Evolutionary conservation across 768 basidiomycete species (phyloP), one percentile per base, ranked within the genome.

Genomic region (Phaffia tasmanica): DNA sequence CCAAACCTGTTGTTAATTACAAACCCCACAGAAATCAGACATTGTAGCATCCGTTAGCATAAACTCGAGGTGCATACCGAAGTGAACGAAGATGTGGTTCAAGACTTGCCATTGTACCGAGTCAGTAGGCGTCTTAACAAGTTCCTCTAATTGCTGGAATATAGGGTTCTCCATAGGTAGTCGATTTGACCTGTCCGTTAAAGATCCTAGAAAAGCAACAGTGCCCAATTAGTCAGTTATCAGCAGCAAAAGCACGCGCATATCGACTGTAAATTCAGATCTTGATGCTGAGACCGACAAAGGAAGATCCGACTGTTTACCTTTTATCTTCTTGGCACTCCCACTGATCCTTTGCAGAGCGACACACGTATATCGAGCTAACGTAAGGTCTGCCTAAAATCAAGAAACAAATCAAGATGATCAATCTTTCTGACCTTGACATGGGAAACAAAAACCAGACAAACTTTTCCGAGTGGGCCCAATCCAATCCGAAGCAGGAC

Each of bases 291-390:
- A 42, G 9, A 6, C 27, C 18, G 7, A 9, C 56, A 23, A 6
- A 25, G 5, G 8, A 11, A 27, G 49, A 18, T 14, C 4, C 11
- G 11, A 27, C 27, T n/a, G 65, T 76, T 63, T 63, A 86, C 91
- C 94, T 80, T 99, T 99, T 68, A 99, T 84, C 74, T 98, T 99
- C 80, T 99, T 99, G 32, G 84, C 88, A 71, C 88, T 93, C 1
- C 95, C 95, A 58, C 89, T 89, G 11, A 99, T 80, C 0, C 95
- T 83, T 70, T 94, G 91, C 53, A 98, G 78, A 0, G 92, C 91
- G 59, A 97, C 84, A 74, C 91, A 97, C 0, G 92, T 95, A 73
- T 95, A 97, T 56, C 89, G 82, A 0, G 93, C 92, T 21, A 98
- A 83, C 1, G 85, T 89, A 27, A 93, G 80, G 74, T 99, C 95